These are phyloP conservation scores for Coemansia sp. DNA, from an alignment of 192 early-diverging fungal genomes.

Conservation along the genomic window DNA sequence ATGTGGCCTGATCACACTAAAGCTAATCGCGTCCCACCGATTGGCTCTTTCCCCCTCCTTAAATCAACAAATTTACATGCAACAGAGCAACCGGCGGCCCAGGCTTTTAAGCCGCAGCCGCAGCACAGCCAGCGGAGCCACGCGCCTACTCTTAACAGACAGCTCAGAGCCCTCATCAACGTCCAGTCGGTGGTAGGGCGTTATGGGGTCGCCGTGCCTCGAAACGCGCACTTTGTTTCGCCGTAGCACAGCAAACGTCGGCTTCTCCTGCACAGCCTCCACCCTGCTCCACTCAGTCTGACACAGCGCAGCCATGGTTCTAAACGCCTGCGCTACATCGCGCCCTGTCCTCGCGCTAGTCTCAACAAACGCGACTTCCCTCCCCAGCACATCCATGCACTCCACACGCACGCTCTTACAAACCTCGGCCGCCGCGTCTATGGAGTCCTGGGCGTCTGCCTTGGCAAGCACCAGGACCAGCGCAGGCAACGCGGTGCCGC, in stretches of 20 bases:
- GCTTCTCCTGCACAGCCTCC: background rate
- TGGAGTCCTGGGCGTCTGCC: conserved; percentile 8
- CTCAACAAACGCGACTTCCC: conserved; percentile 20
- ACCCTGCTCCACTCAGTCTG: conserved; percentile 5
- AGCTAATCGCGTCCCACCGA: too few relatives aligned
- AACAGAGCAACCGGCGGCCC: background rate
- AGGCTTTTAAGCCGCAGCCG: background rate
- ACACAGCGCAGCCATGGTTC: conserved; percentile 24
- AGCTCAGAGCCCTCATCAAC: background rate
- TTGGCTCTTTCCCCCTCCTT: too few relatives aligned
- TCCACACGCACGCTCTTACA: conserved; percentile 6
- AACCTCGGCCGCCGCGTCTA: background rate
- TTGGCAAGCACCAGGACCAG: conserved; percentile 30
- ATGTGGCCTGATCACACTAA: too few relatives aligned
- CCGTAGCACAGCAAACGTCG: too few relatives aligned
- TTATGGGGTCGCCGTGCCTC: conserved; percentile 45
- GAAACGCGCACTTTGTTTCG: conserved; percentile 17
- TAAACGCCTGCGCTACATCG: conserved; percentile 27
- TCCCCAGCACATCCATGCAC: conserved; percentile 8
- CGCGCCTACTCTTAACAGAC: background rate
- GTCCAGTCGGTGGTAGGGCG: conserved; percentile 12
- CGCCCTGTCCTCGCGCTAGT: conserved; percentile 35
- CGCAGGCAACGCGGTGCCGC: background rate
- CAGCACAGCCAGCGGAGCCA: background rate
- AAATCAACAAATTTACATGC: too few relatives aligned